These are phyloP conservation scores for Echeveria elegans DNA, from an alignment of 164 flowering plant genomes.

Conservation along the genomic window DNA sequence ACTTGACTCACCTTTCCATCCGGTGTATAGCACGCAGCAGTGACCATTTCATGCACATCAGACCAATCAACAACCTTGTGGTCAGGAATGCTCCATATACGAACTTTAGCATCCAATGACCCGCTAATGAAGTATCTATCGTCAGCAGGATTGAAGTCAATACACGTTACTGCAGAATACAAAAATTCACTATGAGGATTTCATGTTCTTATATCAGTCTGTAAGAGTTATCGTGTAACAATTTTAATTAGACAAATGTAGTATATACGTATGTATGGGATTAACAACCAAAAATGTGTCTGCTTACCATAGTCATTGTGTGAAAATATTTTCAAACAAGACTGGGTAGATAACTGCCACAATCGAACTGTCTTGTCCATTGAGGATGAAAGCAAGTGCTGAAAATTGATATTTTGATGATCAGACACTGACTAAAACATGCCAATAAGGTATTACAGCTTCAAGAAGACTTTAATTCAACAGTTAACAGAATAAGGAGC, in stretches of 20 bases:
- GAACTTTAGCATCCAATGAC: slow-evolving; percentile 93
- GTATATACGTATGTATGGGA: neutral
- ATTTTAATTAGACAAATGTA: neutral
- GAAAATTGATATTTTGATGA: slow-evolving; percentile 16
- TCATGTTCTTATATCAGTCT: neutral
- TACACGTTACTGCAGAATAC: slow-evolving; percentile 77
- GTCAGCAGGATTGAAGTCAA: slow-evolving; percentile 97
- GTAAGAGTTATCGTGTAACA: neutral
- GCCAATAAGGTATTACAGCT: neutral
- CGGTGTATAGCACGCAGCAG: slow-evolving; percentile 96
- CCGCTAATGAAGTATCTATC: slow-evolving; percentile 98
- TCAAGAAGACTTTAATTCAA: neutral
- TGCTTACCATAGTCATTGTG: slow-evolving; percentile 92
- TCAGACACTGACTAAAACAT: neutral
- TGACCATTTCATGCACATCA: slow-evolving; percentile 98
- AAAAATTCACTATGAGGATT: slow-evolving; percentile 14
- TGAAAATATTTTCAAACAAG: slow-evolving; percentile 82
- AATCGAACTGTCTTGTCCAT: slow-evolving; percentile 99
- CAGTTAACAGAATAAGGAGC: neutral
- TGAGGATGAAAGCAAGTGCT: slow-evolving; percentile 93
- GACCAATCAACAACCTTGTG: slow-evolving; percentile 95
- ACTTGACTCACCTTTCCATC: slow-evolving; percentile 79
- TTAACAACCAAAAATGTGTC: neutral
- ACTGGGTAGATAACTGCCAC: slow-evolving; percentile 77
- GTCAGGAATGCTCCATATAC: slow-evolving; percentile 97